Evolutionary conservation across 345 rosid species (phyloP), one percentile per base, ranked within the genome.

Genomic region (Eucalyptus curtisii): DNA sequence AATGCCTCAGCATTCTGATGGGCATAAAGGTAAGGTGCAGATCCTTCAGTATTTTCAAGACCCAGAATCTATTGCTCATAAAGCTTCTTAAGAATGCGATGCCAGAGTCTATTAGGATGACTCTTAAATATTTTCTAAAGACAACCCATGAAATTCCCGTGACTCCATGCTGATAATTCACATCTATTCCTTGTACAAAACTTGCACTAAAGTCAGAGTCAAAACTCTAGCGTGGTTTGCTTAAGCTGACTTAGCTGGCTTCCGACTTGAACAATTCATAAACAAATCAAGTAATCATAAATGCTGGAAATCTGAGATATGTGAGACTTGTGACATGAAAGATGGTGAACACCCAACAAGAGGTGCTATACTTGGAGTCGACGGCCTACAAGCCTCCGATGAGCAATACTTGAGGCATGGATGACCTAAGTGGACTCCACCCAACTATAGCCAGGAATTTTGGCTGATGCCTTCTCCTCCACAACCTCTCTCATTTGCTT

Each of bases 361-460:
- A 31, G 52, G 45, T 55, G 57, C 81, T 37, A 47, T 30, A 20
- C 47, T 37, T 20, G 82, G 30, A 76, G 47, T 76, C 2, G 7
- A 76, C 5, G n/a, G 85, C 47, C 31, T 16, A 50, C 27, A 87
- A 31, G 30, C 88, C 31, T 87, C 76, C 53, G 47, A 49, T 14
- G 33, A 48, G 13, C 27, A 42, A 31, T 31, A 10, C 53, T 68
- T 66, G 59, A 87, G 22, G 47, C 19, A 42, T 6, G 61, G 87
- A 86, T 40, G 55, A 13, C 61, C 59, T 85, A 66, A 61, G 85
- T 59, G 48, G 88, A 89, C 57, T 90, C 81, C 81, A 90, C 88
- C 92, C 93, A 50, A 88, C 94, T 91, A 93, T 89, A 92, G 47
- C 95, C 94, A 22, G 95, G 90, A 79, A 90, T 25, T 90, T 88